Evolutionary conservation across 768 basidiomycete species (phyloP).

Genomic region (Boletellus emodensis): DNA sequence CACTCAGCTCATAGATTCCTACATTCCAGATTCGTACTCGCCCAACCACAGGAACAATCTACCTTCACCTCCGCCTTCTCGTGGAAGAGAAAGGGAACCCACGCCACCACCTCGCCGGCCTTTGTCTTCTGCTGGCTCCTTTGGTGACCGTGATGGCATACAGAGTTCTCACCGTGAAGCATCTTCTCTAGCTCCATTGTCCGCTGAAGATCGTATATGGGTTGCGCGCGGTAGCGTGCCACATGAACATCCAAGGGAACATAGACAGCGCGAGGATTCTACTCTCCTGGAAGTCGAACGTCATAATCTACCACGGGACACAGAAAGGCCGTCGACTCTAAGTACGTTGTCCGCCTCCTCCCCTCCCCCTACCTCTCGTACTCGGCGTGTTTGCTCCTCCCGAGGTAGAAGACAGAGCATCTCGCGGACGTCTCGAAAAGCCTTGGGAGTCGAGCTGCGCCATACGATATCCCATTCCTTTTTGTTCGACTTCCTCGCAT

Average conservation of each 20-base stretch:
- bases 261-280: conserved; percentile 24
- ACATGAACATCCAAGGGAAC: conserved; percentile 21
- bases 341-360: conserved; percentile 49
- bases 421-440: conserved; percentile 39
- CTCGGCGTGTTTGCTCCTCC: conserved; percentile 37
- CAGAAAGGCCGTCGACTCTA: conserved; percentile 35
- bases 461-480: conserved; percentile 29
- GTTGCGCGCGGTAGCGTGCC: conserved; percentile 11
- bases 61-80: conserved; percentile 21
- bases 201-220: conserved; percentile 27
- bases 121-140: conserved; percentile 16
- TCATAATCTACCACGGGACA: conserved; percentile 26
- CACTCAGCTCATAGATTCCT: conserved; percentile 23
- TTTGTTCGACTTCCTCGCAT: conserved; percentile 37
- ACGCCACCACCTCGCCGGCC: conserved; percentile 21
- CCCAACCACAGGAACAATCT: conserved; percentile 20
- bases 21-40: conserved; percentile 28
- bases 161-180: conserved; percentile 20
- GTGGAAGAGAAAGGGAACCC: conserved; percentile 23
- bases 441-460: conserved; percentile 44
- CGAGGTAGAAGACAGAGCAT: conserved; percentile 33
- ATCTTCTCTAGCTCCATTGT: conserved; percentile 11
- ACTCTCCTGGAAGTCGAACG: conserved; percentile 14
- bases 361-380: conserved; percentile 34
- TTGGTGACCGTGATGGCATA: conserved; percentile 21